Evolutionary conservation across 1,284 basidiomycete genomes (phyloP).

Genomic region (Dichomitus squalens): DNA sequence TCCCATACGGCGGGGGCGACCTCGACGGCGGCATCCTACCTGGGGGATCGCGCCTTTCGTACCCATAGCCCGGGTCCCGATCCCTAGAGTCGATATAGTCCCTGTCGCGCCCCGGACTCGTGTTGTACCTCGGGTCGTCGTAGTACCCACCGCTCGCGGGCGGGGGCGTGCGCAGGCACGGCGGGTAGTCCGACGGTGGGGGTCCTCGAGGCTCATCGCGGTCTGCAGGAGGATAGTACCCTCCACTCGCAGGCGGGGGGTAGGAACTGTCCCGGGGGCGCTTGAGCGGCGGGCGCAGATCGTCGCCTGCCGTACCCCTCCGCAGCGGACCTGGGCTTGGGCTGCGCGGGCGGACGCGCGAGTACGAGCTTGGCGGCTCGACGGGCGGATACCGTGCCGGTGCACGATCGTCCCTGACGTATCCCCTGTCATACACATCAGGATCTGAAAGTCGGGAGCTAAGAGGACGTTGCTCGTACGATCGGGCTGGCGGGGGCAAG

Average conservation of each 20-base stretch:
- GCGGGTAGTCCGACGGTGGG: conserved; percentile 15
- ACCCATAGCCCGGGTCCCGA: conserved; percentile 24
- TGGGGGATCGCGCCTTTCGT: conserved; percentile 25
- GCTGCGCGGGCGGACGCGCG: conserved; percentile 36
- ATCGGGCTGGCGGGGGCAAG: conserved; percentile 19
- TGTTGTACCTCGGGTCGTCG: conserved; percentile 26
- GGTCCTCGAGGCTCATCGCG: not conserved
- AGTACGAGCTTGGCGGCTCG: conserved; percentile 24
- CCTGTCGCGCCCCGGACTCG: conserved; percentile 25
- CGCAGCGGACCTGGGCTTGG: conserved; percentile 31
- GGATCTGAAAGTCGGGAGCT: conserved; percentile 33
- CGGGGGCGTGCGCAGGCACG: conserved; percentile 26
- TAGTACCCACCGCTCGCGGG: conserved; percentile 25
- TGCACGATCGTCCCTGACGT: conserved; percentile 27
- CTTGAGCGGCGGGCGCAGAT: conserved; percentile 36
- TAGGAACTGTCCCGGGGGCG: conserved; percentile 35
- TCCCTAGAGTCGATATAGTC: conserved; percentile 29
- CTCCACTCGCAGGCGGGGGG: conserved; percentile 1
- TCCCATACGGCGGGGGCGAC: conserved; percentile 27
- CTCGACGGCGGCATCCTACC: conserved; percentile 23
- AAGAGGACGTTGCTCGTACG: conserved; percentile 33
- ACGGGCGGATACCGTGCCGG: conserved; percentile 25
- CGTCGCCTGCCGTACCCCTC: conserved; percentile 24
- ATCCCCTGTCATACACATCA: conserved; percentile 25
- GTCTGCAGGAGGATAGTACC: conserved; percentile 28